Evolutionary conservation across 2,329 filamentous ascomycete genomes (phyloP), one percentile per base, ranked within the genome.

Genomic region (Trematosphaeria pertusa): DNA sequence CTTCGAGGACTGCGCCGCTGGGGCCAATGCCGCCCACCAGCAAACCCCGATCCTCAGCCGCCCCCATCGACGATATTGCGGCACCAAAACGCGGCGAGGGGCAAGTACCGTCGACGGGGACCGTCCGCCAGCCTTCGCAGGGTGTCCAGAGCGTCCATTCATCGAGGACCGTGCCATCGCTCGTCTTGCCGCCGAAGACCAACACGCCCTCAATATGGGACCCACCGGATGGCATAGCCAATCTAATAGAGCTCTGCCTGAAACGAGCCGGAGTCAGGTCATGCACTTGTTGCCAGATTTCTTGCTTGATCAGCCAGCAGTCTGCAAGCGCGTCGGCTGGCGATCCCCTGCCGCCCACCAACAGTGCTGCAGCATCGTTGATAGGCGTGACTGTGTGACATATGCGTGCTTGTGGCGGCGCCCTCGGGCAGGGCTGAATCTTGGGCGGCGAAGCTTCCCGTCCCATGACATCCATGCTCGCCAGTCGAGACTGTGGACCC

Each of bases 331-430:
- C 85, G 21, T 79, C 80, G 10, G 85, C 78, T 4, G 92, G 91
- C 6, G 90, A 93, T n/a, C 81, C 79, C 48, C 92, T 82, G 4
- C 93, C 93, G 18, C 93, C 92, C 21, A 83, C 80, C 36, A 96
- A 75, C 9, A 97, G 71, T 48, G 80, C 80, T 12, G 82, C 81
- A 17, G 73, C 70, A 24, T 77, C 73, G 1, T 79, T 80, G 4
- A 95, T 66, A 37, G 84, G 77, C 15, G 88, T 92, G 15, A 91
- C 76, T 0, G 88, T 87, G 68, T 94, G 89, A 58, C 89, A 94
- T 78, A 93, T 87, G 34, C 75, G 61, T 28, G 73, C 67, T 46
- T 60, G 49, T 37, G 71, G 64, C 33, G 69, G 49, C 28, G 53
- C 48, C 36, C 38, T 46, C 37, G 42, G 87, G 50, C 43, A 55